Evolutionary conservation across 1,139 yeast species (phyloP).

Genomic region (Yamadazyma kanchanaburiensis): DNA sequence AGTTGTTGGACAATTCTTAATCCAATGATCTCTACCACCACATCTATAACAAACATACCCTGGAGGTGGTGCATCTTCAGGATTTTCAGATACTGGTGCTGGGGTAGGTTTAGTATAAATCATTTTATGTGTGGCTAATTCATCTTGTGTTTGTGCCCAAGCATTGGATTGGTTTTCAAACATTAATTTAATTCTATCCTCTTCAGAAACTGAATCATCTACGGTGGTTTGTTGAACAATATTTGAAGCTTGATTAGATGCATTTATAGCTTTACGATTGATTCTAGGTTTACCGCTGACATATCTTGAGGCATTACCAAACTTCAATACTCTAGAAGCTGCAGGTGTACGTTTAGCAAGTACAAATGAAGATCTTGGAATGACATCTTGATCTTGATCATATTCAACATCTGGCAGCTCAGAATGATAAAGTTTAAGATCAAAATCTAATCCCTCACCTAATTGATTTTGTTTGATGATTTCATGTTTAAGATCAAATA

Average conservation of each 20-base stretch:
- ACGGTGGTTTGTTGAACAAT: slow-evolving; percentile 11
- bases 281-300: slow-evolving; percentile 81
- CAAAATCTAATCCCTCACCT: slow-evolving; percentile 83
- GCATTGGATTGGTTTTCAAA: slow-evolving; percentile 89
- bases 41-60: slow-evolving; percentile 95
- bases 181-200: slow-evolving; percentile 85
- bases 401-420: slow-evolving; percentile 76
- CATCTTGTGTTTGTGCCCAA: slow-evolving; percentile 94
- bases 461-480: slow-evolving; percentile 78
- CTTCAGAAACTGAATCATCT: slow-evolving; percentile 61
- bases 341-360: slow-evolving; percentile 81
- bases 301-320: slow-evolving; percentile 70
- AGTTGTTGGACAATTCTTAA: slow-evolving; percentile 91
- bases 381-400: slow-evolving; percentile 85
- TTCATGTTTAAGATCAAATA: slow-evolving; percentile 89
- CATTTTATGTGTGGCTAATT: slow-evolving; percentile 74
- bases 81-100: slow-evolving; percentile 19
- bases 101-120: slow-evolving; percentile 51
- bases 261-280: slow-evolving; percentile 34
- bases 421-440: slow-evolving; percentile 58
- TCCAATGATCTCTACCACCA: slow-evolving; percentile 97
- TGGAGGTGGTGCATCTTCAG: slow-evolving; percentile 85
- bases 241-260: slow-evolving; percentile 15
- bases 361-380: slow-evolving; percentile 85
- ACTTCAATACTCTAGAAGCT: slow-evolving; percentile 51